Evolutionary conservation across 2,329 filamentous ascomycete species (phyloP).

Genomic region (Trichophyton benhamiae): DNA sequence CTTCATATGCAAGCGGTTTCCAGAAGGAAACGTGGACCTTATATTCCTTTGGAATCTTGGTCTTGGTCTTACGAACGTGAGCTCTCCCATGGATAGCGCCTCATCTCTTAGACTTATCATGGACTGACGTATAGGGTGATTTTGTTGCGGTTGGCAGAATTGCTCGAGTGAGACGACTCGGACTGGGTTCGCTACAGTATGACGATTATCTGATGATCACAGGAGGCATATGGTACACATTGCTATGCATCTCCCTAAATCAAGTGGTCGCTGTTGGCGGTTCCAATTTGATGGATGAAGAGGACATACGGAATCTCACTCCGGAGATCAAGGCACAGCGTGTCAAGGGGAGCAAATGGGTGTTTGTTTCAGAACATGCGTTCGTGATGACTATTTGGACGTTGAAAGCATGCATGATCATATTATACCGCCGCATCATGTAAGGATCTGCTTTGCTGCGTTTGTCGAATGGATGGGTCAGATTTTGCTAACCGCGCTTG

Average conservation of each 20-base stretch:
- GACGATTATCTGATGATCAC: constrained; percentile 48
- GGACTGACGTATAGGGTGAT: background rate
- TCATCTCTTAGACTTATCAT: background rate
- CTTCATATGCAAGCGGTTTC: constrained; percentile 20
- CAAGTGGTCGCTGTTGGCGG: constrained; percentile 42
- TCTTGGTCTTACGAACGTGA: background rate
- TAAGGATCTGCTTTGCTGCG: constrained; percentile 14
- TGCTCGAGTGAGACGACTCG: constrained; percentile 31
- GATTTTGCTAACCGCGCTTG: background rate
- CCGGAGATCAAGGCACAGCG: constrained; percentile 33
- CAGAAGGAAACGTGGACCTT: constrained; percentile 26
- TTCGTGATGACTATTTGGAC: constrained; percentile 46
- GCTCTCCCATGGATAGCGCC: background rate
- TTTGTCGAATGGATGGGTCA: background rate
- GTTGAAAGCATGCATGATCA: constrained; percentile 42
- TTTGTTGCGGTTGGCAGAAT: constrained; percentile 17
- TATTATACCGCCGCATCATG: constrained; percentile 43
- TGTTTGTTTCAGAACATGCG: constrained; percentile 49
- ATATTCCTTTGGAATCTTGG: constrained; percentile 26
- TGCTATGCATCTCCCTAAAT: constrained; percentile 44
- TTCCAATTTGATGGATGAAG: constrained; percentile 47
- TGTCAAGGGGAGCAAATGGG: constrained; percentile 47
- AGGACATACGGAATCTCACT: constrained; percentile 36
- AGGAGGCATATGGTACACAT: constrained; percentile 44
- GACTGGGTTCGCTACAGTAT: constrained; percentile 39